Conservation (phyloP, 2,329 filamentous ascomycete genomes). For the Lizonia empirigonia region DNA sequence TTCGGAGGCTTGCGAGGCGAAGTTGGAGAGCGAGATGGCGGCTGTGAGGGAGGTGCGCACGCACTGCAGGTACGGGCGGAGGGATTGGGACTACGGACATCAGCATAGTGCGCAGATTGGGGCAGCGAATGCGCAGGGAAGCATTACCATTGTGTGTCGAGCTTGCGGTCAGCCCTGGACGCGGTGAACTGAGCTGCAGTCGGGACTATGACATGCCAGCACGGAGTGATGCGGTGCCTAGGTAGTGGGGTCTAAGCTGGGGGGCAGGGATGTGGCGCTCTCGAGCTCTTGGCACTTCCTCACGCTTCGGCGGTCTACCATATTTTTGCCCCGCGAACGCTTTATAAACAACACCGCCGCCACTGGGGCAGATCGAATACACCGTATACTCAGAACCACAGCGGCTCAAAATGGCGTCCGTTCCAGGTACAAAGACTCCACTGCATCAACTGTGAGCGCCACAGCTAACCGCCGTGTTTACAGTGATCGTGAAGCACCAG, state of each 20-base stretch:
- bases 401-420: conserved; percentile 41
- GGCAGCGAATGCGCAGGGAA: not conserved
- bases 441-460: not conserved
- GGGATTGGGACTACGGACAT: conserved; percentile 79
- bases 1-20: conserved; percentile 95
- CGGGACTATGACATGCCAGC: conserved; percentile 41
- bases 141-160: conserved; percentile 38
- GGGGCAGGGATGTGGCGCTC: conserved; percentile 25
- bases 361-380: conserved; percentile 8
- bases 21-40: conserved; percentile 92
- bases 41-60: conserved; percentile 93
- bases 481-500: conserved; percentile 92
- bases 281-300: conserved; percentile 38
- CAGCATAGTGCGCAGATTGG: conserved; percentile 24
- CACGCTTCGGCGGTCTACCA: conserved; percentile 36
- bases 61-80: conserved; percentile 94
- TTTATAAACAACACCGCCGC: conserved; percentile 24
- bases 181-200: conserved; percentile 24
- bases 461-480: conserved; percentile 29
- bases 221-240: conserved; percentile 34
- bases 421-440: conserved; percentile 39
- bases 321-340: conserved; percentile 39
- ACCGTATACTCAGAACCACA: conserved; percentile 1
- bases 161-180: conserved; percentile 27
- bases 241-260: conserved; percentile 38